Evolutionary conservation across 441 rosid species (phyloP).

Genomic region (Adansonia madagascariensis): DNA sequence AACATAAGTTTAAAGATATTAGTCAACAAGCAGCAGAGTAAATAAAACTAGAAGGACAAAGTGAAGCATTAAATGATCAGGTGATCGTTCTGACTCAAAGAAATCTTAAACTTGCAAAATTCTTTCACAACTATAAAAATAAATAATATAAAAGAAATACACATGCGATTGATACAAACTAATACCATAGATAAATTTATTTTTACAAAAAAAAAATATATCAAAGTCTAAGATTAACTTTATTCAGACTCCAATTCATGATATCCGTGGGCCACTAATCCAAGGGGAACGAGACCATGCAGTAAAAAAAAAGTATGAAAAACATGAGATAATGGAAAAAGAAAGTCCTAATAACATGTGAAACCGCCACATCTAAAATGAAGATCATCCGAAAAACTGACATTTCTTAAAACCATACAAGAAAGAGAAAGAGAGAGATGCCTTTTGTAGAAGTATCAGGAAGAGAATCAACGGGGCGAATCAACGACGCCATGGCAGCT

Average conservation of each 20-base stretch:
- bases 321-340: background rate
- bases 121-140: background rate
- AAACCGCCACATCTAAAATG: conserved; percentile 21
- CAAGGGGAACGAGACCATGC: background rate
- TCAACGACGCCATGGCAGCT: conserved; percentile 47
- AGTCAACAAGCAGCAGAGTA: background rate
- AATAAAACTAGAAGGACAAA: background rate
- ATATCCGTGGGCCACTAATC: background rate
- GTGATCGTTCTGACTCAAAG: background rate
- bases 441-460: conserved; percentile 68
- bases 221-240: background rate
- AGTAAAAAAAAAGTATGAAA: background rate
- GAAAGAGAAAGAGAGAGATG: conserved; percentile 3
- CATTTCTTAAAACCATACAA: background rate
- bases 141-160: background rate
- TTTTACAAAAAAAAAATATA: background rate
- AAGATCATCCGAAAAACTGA: conserved; percentile 10
- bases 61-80: background rate
- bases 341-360: background rate
- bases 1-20: background rate
- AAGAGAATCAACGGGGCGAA: conserved; percentile 60
- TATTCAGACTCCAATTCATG: background rate
- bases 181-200: background rate
- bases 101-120: background rate
- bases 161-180: conserved; percentile 2